A percentile compares a stretch with the other conserved stretches of the same genome.
phyloP scores from a whole-genome alignment of 1,284 basidiomycete genomes.

The Ceratobasidium theobromae region DNA sequence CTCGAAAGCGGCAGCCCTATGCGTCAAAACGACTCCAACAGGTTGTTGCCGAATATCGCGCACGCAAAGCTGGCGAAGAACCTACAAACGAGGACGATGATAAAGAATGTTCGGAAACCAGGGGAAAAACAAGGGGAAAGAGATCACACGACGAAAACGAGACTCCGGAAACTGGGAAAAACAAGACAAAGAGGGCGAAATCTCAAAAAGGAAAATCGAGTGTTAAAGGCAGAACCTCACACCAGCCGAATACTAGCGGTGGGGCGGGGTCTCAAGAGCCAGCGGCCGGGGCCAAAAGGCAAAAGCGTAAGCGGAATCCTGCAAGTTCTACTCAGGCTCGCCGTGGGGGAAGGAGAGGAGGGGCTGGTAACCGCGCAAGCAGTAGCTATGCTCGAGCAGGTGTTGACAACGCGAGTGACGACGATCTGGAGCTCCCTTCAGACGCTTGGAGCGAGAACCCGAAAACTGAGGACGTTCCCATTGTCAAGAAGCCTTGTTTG shows the following conservation, averaged over 20 bases:
- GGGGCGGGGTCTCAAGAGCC: constrained; percentile 31
- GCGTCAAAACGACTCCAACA: constrained; percentile 85
- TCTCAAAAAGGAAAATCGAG: too few relatives aligned
- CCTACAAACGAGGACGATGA: constrained; percentile 1
- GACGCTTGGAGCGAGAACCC: background rate
- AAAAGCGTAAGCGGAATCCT: constrained; percentile 10
- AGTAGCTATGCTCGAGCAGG: too few relatives aligned
- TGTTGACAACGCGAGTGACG: background rate
- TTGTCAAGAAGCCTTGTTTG: constrained; percentile 6
- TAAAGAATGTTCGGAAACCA: constrained; percentile 27
- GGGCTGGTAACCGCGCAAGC: too few relatives aligned
- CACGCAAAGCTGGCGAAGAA: constrained; percentile 32
- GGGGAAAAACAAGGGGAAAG: constrained; percentile 29
- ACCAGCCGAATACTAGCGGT: too few relatives aligned
- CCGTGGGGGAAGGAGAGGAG: too few relatives aligned
- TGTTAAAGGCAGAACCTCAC: too few relatives aligned
- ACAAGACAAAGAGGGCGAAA: background rate
- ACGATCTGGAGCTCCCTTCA: constrained; percentile 11
- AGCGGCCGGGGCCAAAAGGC: constrained; percentile 21
- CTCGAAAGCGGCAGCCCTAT: constrained; percentile 76
- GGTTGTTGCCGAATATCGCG: constrained; percentile 48
- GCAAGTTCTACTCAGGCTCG: too few relatives aligned
- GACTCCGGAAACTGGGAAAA: background rate
- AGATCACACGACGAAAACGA: background rate
- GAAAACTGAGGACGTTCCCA: background rate